Conservation (phyloP, 1,139 yeast genomes). For the Scheffersomyces insectosa region DNA sequence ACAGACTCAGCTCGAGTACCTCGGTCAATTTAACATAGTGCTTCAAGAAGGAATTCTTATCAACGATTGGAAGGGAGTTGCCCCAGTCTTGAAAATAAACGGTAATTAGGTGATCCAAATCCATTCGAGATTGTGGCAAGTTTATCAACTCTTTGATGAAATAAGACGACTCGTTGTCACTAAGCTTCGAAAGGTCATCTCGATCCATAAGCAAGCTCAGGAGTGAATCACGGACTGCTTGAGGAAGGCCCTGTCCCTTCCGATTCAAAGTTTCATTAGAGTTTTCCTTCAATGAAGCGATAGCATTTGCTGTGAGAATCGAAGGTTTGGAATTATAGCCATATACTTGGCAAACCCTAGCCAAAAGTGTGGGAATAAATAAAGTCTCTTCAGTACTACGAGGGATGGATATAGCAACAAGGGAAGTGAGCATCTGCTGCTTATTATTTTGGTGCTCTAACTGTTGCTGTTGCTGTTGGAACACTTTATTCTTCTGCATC, state of each 20-base stretch:
- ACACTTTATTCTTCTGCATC: slow-evolving; percentile 41
- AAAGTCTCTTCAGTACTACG: slow-evolving; percentile 76
- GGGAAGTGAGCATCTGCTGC: slow-evolving; percentile 56
- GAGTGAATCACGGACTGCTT: slow-evolving; percentile 16
- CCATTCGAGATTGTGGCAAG: slow-evolving; percentile 53
- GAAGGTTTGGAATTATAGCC: slow-evolving; percentile 73
- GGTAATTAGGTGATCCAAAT: slow-evolving; percentile 57
- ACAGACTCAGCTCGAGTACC: slow-evolving; percentile 33
- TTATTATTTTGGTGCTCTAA: slow-evolving; percentile 37
- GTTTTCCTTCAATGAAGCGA: slow-evolving; percentile 64
- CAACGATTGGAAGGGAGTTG: slow-evolving; percentile 64
- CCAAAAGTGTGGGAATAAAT: slow-evolving; percentile 68
- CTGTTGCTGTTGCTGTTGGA: slow-evolving; percentile 20
- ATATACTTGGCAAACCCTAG: slow-evolving; percentile 65
- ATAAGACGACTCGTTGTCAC: slow-evolving; percentile 36
- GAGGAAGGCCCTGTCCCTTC: background rate
- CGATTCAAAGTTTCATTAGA: slow-evolving; percentile 15
- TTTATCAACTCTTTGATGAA: slow-evolving; percentile 47
- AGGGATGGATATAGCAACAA: slow-evolving; percentile 74
- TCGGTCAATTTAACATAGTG: slow-evolving; percentile 52
- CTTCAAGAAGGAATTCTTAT: slow-evolving; percentile 61
- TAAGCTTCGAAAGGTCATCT: slow-evolving; percentile 26
- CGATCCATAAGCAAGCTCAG: slow-evolving; percentile 31
- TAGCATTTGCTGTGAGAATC: slow-evolving; percentile 63
- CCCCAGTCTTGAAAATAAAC: slow-evolving; percentile 82